Conservation (phyloP, 1,284 basidiomycete species). For the Apiotrichum mycotoxinovorans region DNA sequence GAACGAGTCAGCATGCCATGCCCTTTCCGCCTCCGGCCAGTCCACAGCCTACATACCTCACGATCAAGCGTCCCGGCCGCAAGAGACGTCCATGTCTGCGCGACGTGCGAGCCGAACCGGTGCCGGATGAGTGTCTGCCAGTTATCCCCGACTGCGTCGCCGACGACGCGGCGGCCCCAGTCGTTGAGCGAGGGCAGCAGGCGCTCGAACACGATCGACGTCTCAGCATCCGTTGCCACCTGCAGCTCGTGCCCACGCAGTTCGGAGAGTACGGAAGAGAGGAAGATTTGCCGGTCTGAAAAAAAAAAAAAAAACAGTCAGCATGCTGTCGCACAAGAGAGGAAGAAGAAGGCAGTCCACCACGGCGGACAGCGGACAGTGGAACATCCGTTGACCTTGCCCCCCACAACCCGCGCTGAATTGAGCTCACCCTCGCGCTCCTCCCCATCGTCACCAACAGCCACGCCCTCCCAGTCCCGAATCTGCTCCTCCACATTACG, state of each 20-base stretch:
- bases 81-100: conserved; percentile 76
- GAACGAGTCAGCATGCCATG: too few relatives aligned
- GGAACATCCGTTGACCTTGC: too few relatives aligned
- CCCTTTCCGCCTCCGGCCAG: too few relatives aligned
- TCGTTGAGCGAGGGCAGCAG: conserved; percentile 90
- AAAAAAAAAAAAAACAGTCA: too few relatives aligned
- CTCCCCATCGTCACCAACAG: conserved; percentile 45
- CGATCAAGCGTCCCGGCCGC: conserved; percentile 70
- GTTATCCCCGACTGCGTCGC: conserved; percentile 79
- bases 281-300: conserved; percentile 78
- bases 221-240: conserved; percentile 86
- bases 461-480: conserved; percentile 69
- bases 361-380: too few relatives aligned
- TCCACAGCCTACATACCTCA: conserved; percentile 75
- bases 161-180: conserved; percentile 79
- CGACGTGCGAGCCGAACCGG: conserved; percentile 87
- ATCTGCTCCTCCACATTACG: conserved; percentile 79
- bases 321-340: too few relatives aligned
- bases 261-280: conserved; percentile 76
- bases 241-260: conserved; percentile 81
- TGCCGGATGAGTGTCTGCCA: conserved; percentile 70
- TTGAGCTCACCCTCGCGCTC: conserved; percentile 72
- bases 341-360: too few relatives aligned
- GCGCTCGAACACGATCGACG: conserved; percentile 79
- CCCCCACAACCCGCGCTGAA: too few relatives aligned